Base-by-base conservation (phyloP, 257 asterid genomes). In the Primulina eburnea region DNA sequence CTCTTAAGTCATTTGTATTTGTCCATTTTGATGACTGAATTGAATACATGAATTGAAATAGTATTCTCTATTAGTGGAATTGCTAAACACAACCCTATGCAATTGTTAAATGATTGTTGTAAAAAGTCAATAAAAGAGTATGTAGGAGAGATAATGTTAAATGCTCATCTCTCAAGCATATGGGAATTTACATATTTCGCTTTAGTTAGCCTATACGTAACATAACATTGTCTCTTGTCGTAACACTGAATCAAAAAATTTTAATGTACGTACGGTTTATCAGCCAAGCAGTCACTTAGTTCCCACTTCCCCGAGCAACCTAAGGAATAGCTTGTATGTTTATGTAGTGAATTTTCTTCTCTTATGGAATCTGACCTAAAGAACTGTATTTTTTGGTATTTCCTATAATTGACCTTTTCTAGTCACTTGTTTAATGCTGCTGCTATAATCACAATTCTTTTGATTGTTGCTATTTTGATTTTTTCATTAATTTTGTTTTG, bases 401-500 rank as follows among this genome's bases (percentile, higher is more conserved):
- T 74, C 58, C 34, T 16, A 62, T 55, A 67, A 17, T 7, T 34
- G 5, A 38, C 26, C 21, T 69, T 70, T 35, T 64, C 53, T 71
- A 72, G 61, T 59, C 33, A 55, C 50, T 73, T 37, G 52, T 10
- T 11, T 64, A 56, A 60, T 47, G 72, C 62, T 67, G 73, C 74
- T 67, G 34, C 73, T 52, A 66, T 32, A 11, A 26, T 58, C 68
- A 52, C 60, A 73, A 63, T 60, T 77, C 73, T 20, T 71, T 37
- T 64, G 16, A 62, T 20, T 72, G 74, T 71, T 61, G 65, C 62
- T 34, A 34, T 47, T 14, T 55, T 38, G 62, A 38, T 67, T 18
- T 60, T 77, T 81, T 58, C 28, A 57, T 69, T 10, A 58, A 7
- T 61, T 65, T 57, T 32, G 68, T 59, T 55, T 70, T 71, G 43